Conservation (phyloP, 73 alveolate species). For the Tetrahymena elliotti region DNA sequence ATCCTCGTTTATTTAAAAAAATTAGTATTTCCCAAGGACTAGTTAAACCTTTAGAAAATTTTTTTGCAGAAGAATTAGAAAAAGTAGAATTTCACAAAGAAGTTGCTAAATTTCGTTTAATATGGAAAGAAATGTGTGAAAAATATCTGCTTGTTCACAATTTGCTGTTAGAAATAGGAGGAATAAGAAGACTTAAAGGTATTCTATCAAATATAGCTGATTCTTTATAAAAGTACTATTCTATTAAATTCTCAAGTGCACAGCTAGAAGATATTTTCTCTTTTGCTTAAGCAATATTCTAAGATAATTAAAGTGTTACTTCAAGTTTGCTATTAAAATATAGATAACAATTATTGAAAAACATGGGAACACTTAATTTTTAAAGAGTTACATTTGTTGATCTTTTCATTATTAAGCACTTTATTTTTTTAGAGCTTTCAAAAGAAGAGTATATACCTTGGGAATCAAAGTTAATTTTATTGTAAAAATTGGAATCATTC, state of each 20-base stretch:
- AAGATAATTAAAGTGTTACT: not conserved
- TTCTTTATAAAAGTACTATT: not conserved
- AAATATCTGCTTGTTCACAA: not conserved
- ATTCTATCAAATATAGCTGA: not conserved
- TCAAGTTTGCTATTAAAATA: not conserved
- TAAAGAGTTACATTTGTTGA: not conserved
- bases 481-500: not conserved
- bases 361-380: not conserved
- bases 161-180: not conserved
- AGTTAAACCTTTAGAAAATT: not conserved
- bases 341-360: not conserved
- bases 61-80: not conserved
- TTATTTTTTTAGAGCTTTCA: not conserved
- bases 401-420: not conserved
- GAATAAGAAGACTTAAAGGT: not conserved
- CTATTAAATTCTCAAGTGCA: not conserved
- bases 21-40: not conserved
- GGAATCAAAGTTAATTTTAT: not conserved
- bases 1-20: not conserved
- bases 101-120: not conserved
- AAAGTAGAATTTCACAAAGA: not conserved
- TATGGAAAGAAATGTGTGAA: not conserved
- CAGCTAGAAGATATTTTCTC: not conserved
- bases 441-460: not conserved
- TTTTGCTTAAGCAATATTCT: not conserved